Percentiles rank a stretch among this genome's conserved stretches.
These are phyloP conservation scores for Podospora australis DNA, from an alignment of 495 filamentous ascomycete species.

Conservation along the genomic window DNA sequence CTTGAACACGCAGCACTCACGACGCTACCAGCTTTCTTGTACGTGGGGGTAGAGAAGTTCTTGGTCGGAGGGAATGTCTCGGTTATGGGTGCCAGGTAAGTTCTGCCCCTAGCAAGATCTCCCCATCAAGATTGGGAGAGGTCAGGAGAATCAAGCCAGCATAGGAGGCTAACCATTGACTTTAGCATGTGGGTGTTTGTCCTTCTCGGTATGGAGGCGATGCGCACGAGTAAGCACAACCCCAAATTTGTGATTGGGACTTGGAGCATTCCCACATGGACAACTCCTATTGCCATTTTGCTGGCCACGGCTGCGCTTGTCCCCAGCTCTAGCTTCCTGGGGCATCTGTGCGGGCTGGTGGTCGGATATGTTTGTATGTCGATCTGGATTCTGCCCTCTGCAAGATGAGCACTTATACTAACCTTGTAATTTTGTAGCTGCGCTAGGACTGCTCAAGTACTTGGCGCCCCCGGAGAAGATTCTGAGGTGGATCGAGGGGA, in stretches of 20 bases:
- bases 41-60: conserved; percentile 62
- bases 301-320: conserved; percentile 65
- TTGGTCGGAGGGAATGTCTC: conserved; percentile 58
- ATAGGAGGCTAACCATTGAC: too few species aligned
- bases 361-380: conserved; percentile 81
- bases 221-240: conserved; percentile 66
- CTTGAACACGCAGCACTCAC: conserved; percentile 55
- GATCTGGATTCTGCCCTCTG: too few species aligned
- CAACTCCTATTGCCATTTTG: conserved; percentile 69
- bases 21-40: conserved; percentile 67
- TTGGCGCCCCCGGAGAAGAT: conserved; percentile 77
- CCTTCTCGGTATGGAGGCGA: conserved; percentile 72
- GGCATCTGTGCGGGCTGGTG: conserved; percentile 72
- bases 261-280: conserved; percentile 84
- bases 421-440: conserved; percentile 53
- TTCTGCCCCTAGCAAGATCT: neutral
- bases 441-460: conserved; percentile 75
- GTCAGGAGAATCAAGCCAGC: too few species aligned
- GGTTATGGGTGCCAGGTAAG: conserved; percentile 77
- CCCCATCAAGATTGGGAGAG: too few species aligned
- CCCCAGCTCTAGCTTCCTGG: conserved; percentile 74
- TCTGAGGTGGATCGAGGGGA: conserved; percentile 76
- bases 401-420: too few species aligned
- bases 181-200: conserved; percentile 87
- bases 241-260: conserved; percentile 69